Base-by-base conservation (phyloP, 179 eudicot genomes). In the Drosera spatulata region DNA sequence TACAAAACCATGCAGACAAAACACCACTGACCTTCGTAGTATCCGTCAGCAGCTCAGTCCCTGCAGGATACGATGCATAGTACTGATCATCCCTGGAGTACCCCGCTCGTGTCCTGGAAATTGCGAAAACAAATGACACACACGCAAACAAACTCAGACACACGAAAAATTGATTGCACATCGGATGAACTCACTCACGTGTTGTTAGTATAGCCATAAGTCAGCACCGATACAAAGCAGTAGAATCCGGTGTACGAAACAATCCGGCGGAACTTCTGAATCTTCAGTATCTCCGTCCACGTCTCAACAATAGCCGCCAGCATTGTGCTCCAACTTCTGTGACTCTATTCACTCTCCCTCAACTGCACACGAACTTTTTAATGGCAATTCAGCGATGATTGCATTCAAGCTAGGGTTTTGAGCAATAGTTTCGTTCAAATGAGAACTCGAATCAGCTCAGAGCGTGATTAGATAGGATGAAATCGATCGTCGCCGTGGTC, bases 1-100 rank as follows among this genome's bases (percentile, higher is more conserved):
- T 22, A 1, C 0, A 22, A 22, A 1, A 22, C 33, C 33, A 22
- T 22, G 33, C 43, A 5, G 6, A 64, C 39, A 62, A 22, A 45
- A 41, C 39, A 14, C 46, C 48, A 41, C 41, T 66, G 48, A 77
- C 95, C 88, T 90, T 90, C 12, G 84, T 69, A 15, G 93, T 77
- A 77, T 90, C 97, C 37, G 93, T 87, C 57, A 90, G 74, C 60
- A 90, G 84, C 76, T 90, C 97, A 13, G 90, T 83, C 61, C 97
- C 97, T 53, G 96, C 94, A 6, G 97, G 88, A 68, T 85, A 90
- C 54, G 97, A 83, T 47, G 95, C 95, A 69, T 90, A 90, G 64
- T 75, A 83, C 72, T 90, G 97, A 71, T 90, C 97, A 63, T 78
- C 97, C 68, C 96, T 81, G 1, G 97, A 90, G 66, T 69, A 79